Conservation (phyloP, 345 rosid genomes). For the Salix purpurea region DNA sequence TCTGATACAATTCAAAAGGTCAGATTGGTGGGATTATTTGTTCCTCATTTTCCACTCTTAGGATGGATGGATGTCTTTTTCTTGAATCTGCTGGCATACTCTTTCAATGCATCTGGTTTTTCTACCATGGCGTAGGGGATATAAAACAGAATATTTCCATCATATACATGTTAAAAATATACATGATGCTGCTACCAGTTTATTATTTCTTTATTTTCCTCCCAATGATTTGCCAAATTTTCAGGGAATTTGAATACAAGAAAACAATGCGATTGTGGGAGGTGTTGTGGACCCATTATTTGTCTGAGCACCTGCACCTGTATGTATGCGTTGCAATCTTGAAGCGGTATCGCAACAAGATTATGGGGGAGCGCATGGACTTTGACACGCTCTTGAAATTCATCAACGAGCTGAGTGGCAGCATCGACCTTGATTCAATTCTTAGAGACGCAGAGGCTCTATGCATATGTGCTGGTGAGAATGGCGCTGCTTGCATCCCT, state of each 20-base stretch:
- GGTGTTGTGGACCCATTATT: constrained; percentile 85
- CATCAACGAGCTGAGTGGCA: constrained; percentile 87
- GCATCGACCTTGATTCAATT: constrained; percentile 59
- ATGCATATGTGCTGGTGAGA: constrained; percentile 90
- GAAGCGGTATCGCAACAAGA: constrained; percentile 81
- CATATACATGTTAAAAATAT: background rate
- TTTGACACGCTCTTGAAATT: constrained; percentile 91
- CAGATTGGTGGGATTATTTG: constrained; percentile 6
- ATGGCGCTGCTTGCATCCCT: constrained; percentile 85
- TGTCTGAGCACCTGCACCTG: constrained; percentile 84
- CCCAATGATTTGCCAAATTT: background rate
- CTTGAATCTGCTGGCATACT: background rate
- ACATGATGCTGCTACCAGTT: background rate
- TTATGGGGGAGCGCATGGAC: constrained; percentile 91
- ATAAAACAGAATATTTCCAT: background rate
- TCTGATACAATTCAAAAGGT: constrained; percentile 95
- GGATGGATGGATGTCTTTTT: background rate
- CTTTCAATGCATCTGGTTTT: background rate
- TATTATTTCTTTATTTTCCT: background rate
- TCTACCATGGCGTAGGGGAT: background rate
- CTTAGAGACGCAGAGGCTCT: constrained; percentile 91
- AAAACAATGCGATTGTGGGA: constrained; percentile 85
- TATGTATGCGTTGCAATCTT: constrained; percentile 81
- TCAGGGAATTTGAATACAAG: constrained; percentile 84
- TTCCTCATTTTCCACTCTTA: background rate